Evolutionary conservation across 2,329 filamentous ascomycete genomes (phyloP).

Genomic region (Penicillium oxalicum): DNA sequence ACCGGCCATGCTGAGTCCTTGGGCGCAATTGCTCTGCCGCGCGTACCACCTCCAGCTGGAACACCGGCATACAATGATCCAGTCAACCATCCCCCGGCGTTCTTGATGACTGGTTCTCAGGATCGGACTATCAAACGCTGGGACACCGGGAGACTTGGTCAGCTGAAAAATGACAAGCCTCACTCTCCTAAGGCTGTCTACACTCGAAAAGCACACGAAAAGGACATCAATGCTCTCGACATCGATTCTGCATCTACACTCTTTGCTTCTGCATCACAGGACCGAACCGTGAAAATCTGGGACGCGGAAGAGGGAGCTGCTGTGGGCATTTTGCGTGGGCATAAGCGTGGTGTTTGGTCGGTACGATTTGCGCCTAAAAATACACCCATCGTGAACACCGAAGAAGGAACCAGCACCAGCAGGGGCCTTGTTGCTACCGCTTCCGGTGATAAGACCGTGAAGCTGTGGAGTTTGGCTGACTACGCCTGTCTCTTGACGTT

Average conservation of each 20-base stretch:
- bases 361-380: constrained; percentile 80
- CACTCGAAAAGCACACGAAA: constrained; percentile 94
- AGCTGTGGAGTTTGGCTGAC: constrained; percentile 87
- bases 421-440: constrained; percentile 84
- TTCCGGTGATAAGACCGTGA: constrained; percentile 91
- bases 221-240: constrained; percentile 95
- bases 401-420: constrained; percentile 62
- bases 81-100: constrained; percentile 71
- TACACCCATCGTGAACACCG: constrained; percentile 68
- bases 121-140: constrained; percentile 94
- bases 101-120: constrained; percentile 85
- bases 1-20: constrained; percentile 92
- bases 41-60: constrained; percentile 58
- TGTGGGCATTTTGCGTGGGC: constrained; percentile 83
- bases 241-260: constrained; percentile 67
- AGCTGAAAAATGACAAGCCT: constrained; percentile 38
- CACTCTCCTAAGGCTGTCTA: constrained; percentile 56
- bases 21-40: constrained; percentile 79
- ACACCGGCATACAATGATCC: constrained; percentile 68
- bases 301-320: constrained; percentile 83
- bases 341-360: constrained; percentile 93
- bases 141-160: constrained; percentile 64
- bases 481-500: constrained; percentile 91
- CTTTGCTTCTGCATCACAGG: constrained; percentile 94
- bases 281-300: constrained; percentile 96